Evolutionary conservation across 2,329 filamentous ascomycete species (phyloP), one percentile per base, ranked within the genome.

Genomic region (Aspergillus transmontanensis): DNA sequence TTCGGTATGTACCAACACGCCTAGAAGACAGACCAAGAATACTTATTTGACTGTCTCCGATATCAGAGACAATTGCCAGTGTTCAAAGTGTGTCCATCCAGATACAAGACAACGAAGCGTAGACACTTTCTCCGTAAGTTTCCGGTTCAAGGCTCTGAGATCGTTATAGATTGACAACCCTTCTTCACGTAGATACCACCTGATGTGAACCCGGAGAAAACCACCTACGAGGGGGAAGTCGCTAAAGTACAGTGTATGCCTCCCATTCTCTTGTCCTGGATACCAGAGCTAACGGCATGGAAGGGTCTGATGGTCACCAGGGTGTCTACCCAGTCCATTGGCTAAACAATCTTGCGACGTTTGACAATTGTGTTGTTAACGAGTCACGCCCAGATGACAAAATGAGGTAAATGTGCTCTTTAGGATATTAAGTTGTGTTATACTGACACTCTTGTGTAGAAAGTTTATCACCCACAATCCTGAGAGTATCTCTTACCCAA

Each of bases 21-120:
- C 41, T 19, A 16, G 9, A 59, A 54, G 57, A 26, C 1, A 23
- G 10, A n/a, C 34, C n/a, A 39, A 7, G 30, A 11, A 19, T 16
- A n/a, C 57, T 56, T 32, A 60, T 19, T 21, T 6, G 51, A 23
- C 39, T 34, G 4, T 54, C n/a, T 55, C 51, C n/a, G 19, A 46
- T 61, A 54, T 23, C 75, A 89, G 90, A 66, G 90, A 93, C 70
- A 90, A 92, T 71, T 94, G 91, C 72, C 89, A 87, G 63, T 94
- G 90, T 72, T 70, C 76, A 1, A 75, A 80, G 64, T 93, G 91
- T 72, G 83, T 90, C 28, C 89, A 93, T 75, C 85, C 86, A 61
- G 85, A 88, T 64, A 94, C 91, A 5, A 87, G 84, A 75, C 91
- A 94, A 76, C 82, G 89, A 30, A 84, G 86, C 57, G 82, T 90